These are phyloP conservation scores for Colletotrichum sp. DNA, from an alignment of 2,329 filamentous ascomycete species.

Conservation along the genomic window DNA sequence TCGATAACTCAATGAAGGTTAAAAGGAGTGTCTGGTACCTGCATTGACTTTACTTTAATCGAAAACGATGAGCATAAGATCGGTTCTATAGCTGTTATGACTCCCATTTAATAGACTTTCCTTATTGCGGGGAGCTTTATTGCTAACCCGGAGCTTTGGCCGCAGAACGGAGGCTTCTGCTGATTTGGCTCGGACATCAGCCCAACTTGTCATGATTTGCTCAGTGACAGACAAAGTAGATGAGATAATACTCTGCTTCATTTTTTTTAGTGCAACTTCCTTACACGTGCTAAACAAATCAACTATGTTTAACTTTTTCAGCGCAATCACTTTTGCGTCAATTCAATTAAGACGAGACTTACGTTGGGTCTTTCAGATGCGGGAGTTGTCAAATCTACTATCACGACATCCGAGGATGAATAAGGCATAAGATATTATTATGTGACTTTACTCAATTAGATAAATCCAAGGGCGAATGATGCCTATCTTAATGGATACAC, in stretches of 20 bases:
- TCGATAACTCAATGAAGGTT: not conserved
- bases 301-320: not conserved
- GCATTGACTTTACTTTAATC: not conserved
- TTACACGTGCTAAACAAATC: not conserved
- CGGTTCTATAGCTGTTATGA: not conserved
- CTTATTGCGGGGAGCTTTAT: not conserved
- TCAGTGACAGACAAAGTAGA: not conserved
- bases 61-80: not conserved
- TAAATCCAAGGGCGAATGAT: not conserved
- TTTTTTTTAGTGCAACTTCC: not conserved
- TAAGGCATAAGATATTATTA: not conserved
- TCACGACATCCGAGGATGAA: not conserved
- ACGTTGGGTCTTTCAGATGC: not conserved
- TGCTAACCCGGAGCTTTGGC: not conserved
- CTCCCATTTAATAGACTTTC: not conserved
- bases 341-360: not conserved
- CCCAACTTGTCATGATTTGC: not conserved
- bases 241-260: not conserved
- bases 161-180: not conserved
- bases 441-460: not conserved
- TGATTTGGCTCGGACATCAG: not conserved
- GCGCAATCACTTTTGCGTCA: not conserved
- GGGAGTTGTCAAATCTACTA: not conserved
- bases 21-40: not conserved
- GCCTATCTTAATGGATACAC: not conserved